These are phyloP conservation scores for Sporothrix pallida DNA, from an alignment of 2,329 filamentous ascomycete genomes.

Conservation along the genomic window DNA sequence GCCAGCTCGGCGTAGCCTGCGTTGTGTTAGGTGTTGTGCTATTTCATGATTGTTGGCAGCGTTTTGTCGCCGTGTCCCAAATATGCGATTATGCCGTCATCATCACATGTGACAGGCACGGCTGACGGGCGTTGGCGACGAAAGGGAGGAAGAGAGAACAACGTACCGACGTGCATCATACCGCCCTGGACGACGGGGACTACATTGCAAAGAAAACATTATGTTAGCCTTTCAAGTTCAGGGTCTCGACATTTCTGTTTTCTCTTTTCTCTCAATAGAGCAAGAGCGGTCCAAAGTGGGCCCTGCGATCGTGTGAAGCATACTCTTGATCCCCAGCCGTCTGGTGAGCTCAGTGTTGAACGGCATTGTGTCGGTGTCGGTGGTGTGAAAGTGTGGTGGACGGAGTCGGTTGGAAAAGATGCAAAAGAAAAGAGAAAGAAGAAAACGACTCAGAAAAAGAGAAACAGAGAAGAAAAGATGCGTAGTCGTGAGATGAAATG, in stretches of 20 bases:
- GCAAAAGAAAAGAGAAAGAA: constrained; percentile 11
- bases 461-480: background rate
- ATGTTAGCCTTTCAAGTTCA: constrained; percentile 41
- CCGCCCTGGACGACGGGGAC: constrained; percentile 85
- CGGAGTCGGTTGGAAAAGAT: background rate
- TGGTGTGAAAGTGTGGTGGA: background rate
- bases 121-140: background rate
- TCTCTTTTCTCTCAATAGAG: background rate
- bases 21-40: constrained; percentile 43
- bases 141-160: background rate
- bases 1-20: constrained; percentile 80
- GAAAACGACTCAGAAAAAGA: background rate
- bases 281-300: background rate
- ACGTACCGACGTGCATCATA: constrained; percentile 58
- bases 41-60: background rate
- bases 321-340: constrained; percentile 59
- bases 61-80: background rate
- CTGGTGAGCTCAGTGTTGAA: constrained; percentile 64
- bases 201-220: constrained; percentile 43
- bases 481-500: constrained; percentile 24
- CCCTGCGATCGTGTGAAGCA: background rate
- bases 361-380: constrained; percentile 52
- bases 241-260: background rate
- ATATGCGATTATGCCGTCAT: background rate
- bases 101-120: constrained; percentile 29